phyloP scores from a whole-genome alignment of 148 eudicot genomes.

The Nepenthes gracilis region DNA sequence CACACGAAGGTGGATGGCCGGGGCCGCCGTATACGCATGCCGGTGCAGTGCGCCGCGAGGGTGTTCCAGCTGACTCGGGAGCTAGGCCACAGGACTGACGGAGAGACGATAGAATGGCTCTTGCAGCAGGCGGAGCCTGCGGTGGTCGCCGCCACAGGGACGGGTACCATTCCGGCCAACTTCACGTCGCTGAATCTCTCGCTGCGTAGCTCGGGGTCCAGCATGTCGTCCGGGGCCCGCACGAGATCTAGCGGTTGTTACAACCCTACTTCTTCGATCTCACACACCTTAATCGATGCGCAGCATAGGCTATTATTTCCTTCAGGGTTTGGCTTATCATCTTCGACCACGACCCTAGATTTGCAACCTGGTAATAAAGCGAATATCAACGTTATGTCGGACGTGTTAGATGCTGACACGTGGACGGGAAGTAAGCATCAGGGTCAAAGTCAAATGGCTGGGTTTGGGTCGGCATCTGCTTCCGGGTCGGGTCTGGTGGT shows the following conservation, averaged over 20 bases:
- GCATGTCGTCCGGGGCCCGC: slow-evolving; percentile 22
- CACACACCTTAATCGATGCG: background rate
- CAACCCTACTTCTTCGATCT: background rate
- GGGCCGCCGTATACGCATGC: slow-evolving; percentile 87
- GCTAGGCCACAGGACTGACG: slow-evolving; percentile 84
- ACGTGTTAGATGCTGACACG: too few relatives aligned
- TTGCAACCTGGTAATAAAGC: too few relatives aligned
- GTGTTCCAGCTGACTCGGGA: slow-evolving; percentile 84
- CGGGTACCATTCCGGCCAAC: slow-evolving; percentile 82
- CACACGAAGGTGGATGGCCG: slow-evolving; percentile 91
- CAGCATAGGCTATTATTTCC: background rate
- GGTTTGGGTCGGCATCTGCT: background rate
- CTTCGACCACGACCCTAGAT: too few relatives aligned
- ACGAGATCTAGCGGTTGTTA: slow-evolving; percentile 1
- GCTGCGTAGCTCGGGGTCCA: slow-evolving; percentile 26
- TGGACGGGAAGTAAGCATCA: too few relatives aligned
- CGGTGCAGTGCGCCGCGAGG: slow-evolving; percentile 82
- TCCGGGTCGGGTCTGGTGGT: slow-evolving; percentile 8
- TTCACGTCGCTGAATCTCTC: slow-evolving; percentile 22
- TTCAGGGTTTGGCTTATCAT: background rate
- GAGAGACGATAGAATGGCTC: slow-evolving; percentile 89
- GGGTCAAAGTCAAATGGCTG: background rate
- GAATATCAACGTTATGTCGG: too few relatives aligned
- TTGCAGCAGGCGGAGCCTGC: slow-evolving; percentile 89
- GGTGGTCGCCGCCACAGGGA: slow-evolving; percentile 89